Evolutionary conservation across 2,329 filamentous ascomycete genomes (phyloP).

Genomic region (Ampelomyces quisqualis): DNA sequence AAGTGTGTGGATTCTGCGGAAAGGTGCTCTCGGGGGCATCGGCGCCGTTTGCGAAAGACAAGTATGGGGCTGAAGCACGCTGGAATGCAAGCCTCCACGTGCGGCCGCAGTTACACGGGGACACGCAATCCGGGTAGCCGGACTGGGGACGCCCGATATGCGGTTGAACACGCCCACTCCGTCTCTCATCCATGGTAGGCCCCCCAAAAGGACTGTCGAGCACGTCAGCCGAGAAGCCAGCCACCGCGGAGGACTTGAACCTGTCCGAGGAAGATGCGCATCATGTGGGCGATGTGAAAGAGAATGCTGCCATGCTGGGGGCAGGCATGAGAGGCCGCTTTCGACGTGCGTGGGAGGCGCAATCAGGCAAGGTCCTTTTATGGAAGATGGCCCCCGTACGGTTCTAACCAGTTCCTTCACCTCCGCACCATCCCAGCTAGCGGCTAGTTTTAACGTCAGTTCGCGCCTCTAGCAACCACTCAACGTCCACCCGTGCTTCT

Average conservation of each 20-base stretch:
- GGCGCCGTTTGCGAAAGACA: neutral
- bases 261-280: neutral
- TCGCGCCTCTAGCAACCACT: constrained; percentile 12
- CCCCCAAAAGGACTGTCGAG: neutral
- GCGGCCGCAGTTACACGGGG: neutral
- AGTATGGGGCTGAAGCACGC: neutral
- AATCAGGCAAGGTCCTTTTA: neutral
- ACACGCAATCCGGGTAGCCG: neutral
- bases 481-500: constrained; percentile 11
- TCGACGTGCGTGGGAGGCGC: constrained; percentile 7
- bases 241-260: neutral
- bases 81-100: constrained; percentile 6
- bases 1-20: neutral
- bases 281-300: neutral
- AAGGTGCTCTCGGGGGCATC: neutral
- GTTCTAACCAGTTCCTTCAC: neutral
- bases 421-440: constrained; percentile 18
- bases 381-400: neutral
- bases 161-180: neutral
- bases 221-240: constrained; percentile 2
- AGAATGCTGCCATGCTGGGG: constrained; percentile 4
- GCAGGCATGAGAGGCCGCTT: constrained; percentile 20
- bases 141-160: neutral
- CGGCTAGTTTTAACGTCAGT: constrained; percentile 10
- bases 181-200: neutral